These are phyloP conservation scores for Xerocomellus amylosporus DNA, from an alignment of 768 basidiomycete species.

Conservation along the genomic window DNA sequence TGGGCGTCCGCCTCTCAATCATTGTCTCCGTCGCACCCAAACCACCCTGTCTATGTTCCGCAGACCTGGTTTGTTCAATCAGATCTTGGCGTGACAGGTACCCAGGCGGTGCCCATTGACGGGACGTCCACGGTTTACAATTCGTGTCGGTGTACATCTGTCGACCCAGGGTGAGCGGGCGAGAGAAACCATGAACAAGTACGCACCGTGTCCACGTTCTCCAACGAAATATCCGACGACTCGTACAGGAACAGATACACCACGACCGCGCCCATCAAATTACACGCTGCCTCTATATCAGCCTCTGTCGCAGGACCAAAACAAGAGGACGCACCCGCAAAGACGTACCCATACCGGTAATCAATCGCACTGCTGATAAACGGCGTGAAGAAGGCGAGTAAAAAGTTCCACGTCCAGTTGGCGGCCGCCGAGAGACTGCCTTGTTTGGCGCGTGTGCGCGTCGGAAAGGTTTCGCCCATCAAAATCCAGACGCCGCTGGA, in stretches of 20 bases:
- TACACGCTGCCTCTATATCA: neutral
- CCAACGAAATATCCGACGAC: neutral
- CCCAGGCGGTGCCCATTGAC: slow-evolving; percentile 43
- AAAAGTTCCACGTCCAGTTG: neutral
- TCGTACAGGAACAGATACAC: neutral
- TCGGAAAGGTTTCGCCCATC: neutral
- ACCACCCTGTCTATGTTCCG: slow-evolving; percentile 23
- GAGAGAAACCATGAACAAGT: neutral
- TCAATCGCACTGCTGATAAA: neutral
- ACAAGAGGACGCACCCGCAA: neutral
- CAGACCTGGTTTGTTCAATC: slow-evolving; percentile 41
- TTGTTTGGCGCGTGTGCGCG: neutral
- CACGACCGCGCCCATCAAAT: neutral
- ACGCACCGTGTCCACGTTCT: neutral
- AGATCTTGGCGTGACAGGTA: slow-evolving; percentile 48
- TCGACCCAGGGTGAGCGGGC: neutral
- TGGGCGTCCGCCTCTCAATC: neutral
- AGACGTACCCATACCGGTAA: neutral
- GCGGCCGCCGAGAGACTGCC: neutral
- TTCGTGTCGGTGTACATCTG: neutral
- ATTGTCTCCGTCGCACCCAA: neutral
- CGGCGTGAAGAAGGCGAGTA: neutral
- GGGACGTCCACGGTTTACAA: slow-evolving; percentile 66
- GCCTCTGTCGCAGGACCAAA: neutral
- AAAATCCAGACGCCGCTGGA: neutral